Percentiles rank a stretch among this genome's conserved stretches.
Conservation (phyloP, 2,329 filamentous ascomycete genomes). For the Alternaria sp. region DNA sequence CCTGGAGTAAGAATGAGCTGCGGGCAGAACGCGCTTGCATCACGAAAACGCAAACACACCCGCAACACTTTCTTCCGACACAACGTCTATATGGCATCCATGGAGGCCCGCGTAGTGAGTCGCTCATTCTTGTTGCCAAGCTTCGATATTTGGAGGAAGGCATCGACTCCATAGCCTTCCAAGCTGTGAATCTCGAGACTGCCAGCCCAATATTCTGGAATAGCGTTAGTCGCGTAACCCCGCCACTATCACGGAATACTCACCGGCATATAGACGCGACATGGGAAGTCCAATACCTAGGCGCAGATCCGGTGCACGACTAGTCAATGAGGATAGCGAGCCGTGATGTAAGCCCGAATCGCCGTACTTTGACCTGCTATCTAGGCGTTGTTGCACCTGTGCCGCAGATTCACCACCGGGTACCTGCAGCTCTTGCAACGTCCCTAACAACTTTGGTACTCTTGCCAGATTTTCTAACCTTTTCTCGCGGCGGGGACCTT, state of each 20-base stretch:
- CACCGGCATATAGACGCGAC: slow-evolving; percentile 83
- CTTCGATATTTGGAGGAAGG: slow-evolving; percentile 94
- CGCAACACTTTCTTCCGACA: neutral
- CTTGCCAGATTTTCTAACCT: slow-evolving; percentile 85
- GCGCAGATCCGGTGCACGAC: slow-evolving; percentile 83
- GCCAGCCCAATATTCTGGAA: slow-evolving; percentile 89
- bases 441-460: slow-evolving; percentile 92
- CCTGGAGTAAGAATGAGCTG: neutral
- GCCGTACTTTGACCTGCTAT: slow-evolving; percentile 31
- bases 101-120: slow-evolving; percentile 68
- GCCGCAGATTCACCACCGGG: slow-evolving; percentile 30
- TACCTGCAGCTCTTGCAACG: slow-evolving; percentile 82
- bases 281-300: slow-evolving; percentile 94
- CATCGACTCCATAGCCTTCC: slow-evolving; percentile 95
- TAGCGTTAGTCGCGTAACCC: neutral
- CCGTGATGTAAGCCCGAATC: slow-evolving; percentile 54
- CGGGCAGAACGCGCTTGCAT: neutral
- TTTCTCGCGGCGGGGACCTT: slow-evolving; percentile 80
- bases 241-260: neutral
- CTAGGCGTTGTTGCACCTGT: slow-evolving; percentile 30
- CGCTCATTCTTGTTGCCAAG: slow-evolving; percentile 98
- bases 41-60: neutral
- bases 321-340: slow-evolving; percentile 82
- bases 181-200: slow-evolving; percentile 89
- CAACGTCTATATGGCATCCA: slow-evolving; percentile 58